phyloP scores from a whole-genome alignment of 257 asterid genomes.

The Asclepias syriaca region DNA sequence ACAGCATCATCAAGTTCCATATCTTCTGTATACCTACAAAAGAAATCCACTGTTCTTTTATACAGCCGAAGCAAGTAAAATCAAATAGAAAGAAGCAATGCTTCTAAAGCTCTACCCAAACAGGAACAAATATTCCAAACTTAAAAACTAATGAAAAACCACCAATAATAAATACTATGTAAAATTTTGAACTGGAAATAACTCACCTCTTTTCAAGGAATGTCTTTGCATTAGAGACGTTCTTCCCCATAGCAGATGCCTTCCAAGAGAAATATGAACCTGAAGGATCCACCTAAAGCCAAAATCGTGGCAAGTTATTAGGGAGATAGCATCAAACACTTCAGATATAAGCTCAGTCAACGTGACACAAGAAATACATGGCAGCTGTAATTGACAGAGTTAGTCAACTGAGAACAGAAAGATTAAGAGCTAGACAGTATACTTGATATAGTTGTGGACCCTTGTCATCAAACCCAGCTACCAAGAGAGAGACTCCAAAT shows the following conservation, averaged over 20 bases:
- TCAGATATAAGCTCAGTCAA: too few relatives aligned
- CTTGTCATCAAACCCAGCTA: slow-evolving; percentile 97
- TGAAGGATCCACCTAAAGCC: slow-evolving; percentile 84
- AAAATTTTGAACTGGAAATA: slow-evolving; percentile 6
- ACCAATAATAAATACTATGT: not conserved
- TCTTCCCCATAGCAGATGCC: slow-evolving; percentile 99
- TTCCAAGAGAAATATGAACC: slow-evolving; percentile 99
- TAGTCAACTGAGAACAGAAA: slow-evolving; percentile 2
- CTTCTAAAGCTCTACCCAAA: not conserved
- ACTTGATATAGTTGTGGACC: slow-evolving; percentile 98
- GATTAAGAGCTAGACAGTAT: slow-evolving; percentile 15
- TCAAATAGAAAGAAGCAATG: not conserved
- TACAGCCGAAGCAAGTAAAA: not conserved
- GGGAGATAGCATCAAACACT: not conserved
- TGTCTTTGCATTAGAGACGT: slow-evolving; percentile 96
- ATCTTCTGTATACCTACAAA: slow-evolving; percentile 85
- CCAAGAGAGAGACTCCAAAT: slow-evolving; percentile 91
- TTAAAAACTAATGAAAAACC: not conserved
- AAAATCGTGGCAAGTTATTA: slow-evolving; percentile 1
- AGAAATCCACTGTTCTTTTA: not conserved
- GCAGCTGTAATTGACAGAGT: too few relatives aligned
- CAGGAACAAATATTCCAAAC: not conserved
- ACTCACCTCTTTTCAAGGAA: slow-evolving; percentile 90
- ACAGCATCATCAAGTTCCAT: slow-evolving; percentile 99
- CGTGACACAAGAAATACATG: too few relatives aligned